Percentiles rank a stretch among this genome's conserved stretches.
These are phyloP conservation scores for Kodamaea sp. DNA, from an alignment of 1,139 yeast genomes.

Conservation along the genomic window DNA sequence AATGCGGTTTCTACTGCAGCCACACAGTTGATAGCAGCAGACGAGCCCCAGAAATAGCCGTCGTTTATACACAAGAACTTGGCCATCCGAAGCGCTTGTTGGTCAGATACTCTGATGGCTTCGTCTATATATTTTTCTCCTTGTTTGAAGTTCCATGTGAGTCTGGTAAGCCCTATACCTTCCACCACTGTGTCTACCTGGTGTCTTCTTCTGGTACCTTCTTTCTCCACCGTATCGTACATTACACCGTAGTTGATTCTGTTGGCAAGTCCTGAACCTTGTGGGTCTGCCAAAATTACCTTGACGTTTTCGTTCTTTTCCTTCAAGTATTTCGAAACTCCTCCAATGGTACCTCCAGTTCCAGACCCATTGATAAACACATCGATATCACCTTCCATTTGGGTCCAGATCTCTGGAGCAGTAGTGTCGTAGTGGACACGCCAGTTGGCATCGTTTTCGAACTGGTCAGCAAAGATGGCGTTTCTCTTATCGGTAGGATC, in stretches of 20 bases:
- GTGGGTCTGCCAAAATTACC: conserved; percentile 83
- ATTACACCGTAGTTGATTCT: conserved; percentile 87
- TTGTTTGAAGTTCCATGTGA: conserved; percentile 75
- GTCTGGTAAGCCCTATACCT: conserved; percentile 87
- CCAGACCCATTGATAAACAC: conserved; percentile 80
- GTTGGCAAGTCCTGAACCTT: conserved; percentile 89
- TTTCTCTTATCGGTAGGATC: conserved; percentile 36
- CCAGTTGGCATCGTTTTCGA: conserved; percentile 94
- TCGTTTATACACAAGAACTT: conserved; percentile 76
- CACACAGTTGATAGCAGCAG: conserved; percentile 90
- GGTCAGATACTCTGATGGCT: conserved; percentile 76
- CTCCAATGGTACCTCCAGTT: conserved; percentile 83
- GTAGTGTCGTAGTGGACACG: conserved; percentile 76
- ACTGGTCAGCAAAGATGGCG: conserved; percentile 93
- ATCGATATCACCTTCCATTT: conserved; percentile 64
- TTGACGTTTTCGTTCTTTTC: conserved; percentile 37
- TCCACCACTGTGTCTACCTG: conserved; percentile 95
- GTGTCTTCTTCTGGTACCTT: conserved; percentile 91
- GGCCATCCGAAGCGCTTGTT: conserved; percentile 86
- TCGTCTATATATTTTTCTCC: conserved; percentile 76
- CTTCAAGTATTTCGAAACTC: conserved; percentile 76
- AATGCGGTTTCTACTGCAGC: conserved; percentile 76
- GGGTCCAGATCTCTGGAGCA: conserved; percentile 85
- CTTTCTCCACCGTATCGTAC: conserved; percentile 86
- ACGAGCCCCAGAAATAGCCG: conserved; percentile 89